Percentiles rank a stretch among this genome's conserved stretches.
phyloP scores from a whole-genome alignment of 768 basidiomycete species.

The Trametes punicea region DNA sequence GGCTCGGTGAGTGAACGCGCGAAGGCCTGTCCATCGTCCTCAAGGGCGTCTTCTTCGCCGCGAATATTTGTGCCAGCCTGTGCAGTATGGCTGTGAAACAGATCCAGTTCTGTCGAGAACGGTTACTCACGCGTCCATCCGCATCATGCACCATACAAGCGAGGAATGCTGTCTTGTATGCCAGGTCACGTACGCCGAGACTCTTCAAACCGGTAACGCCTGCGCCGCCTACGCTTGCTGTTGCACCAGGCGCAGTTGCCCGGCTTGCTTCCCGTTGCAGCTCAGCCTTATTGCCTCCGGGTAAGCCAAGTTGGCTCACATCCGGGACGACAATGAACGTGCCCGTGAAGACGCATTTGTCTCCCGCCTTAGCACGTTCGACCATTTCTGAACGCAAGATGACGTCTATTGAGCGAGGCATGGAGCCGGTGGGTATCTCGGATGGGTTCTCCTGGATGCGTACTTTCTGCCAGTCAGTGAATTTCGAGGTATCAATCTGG shows the following conservation, averaged over 20 bases:
- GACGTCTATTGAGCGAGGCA: slow-evolving; percentile 96
- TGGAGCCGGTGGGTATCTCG: slow-evolving; percentile 97
- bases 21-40: slow-evolving; percentile 79
- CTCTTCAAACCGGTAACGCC: slow-evolving; percentile 95
- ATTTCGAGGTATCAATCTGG: slow-evolving; percentile 93
- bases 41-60: slow-evolving; percentile 80
- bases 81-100: background rate
- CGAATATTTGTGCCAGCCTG: slow-evolving; percentile 86
- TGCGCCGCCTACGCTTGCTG: slow-evolving; percentile 63
- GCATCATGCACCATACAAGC: slow-evolving; percentile 96
- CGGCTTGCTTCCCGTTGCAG: slow-evolving; percentile 82
- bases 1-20: slow-evolving; percentile 86
- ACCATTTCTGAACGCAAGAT: slow-evolving; percentile 94
- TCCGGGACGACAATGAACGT: slow-evolving; percentile 99
- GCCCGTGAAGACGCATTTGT: slow-evolving; percentile 97
- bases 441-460: slow-evolving; percentile 98
- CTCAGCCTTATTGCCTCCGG: slow-evolving; percentile 89
- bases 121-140: slow-evolving; percentile 72
- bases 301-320: slow-evolving; percentile 91
- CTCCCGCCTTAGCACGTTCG: slow-evolving; percentile 98
- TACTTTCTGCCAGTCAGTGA: slow-evolving; percentile 99
- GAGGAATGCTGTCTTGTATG: slow-evolving; percentile 98
- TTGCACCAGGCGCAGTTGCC: slow-evolving; percentile 54
- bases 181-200: slow-evolving; percentile 90
- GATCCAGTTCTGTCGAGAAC: background rate